phyloP scores from a whole-genome alignment of 805 yeast species.

The Jamesozyma rosinii region DNA sequence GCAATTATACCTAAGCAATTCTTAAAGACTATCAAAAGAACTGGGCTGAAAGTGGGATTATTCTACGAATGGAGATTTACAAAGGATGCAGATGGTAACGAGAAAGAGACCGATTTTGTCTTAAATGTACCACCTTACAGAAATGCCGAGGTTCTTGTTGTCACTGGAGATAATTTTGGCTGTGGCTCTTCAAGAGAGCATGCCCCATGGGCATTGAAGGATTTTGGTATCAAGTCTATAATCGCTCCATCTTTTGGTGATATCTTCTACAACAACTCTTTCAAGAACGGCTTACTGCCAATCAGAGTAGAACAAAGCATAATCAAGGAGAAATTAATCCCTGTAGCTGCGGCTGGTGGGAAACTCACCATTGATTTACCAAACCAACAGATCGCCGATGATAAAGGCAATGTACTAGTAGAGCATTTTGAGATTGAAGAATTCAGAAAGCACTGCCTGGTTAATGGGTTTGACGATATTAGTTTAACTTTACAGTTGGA shows the following conservation, averaged over 20 bases:
- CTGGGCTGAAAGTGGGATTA: constrained; percentile 81
- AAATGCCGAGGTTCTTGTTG: constrained; percentile 72
- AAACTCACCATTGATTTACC: constrained; percentile 75
- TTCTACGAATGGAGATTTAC: constrained; percentile 84
- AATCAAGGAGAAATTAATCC: constrained; percentile 63
- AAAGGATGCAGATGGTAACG: constrained; percentile 60
- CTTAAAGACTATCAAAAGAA: constrained; percentile 93
- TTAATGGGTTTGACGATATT: constrained; percentile 94
- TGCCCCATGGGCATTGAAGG: constrained; percentile 98
- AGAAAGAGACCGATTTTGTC: constrained; percentile 78
- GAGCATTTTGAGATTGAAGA: constrained; percentile 79
- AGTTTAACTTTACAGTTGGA: constrained; percentile 91
- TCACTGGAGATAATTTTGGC: constrained; percentile 94
- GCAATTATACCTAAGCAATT: constrained; percentile 98
- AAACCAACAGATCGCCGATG: constrained; percentile 65
- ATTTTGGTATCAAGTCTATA: constrained; percentile 90
- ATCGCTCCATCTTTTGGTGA: constrained; percentile 98
- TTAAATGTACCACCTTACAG: constrained; percentile 80
- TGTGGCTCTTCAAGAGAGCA: constrained; percentile 99
- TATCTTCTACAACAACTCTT: constrained; percentile 93
- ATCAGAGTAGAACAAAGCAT: constrained; percentile 78
- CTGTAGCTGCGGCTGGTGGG: constrained; percentile 65
- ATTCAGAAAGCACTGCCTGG: constrained; percentile 89
- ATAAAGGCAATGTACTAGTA: constrained; percentile 63
- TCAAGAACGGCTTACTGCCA: constrained; percentile 91